A percentile compares a stretch with the other conserved stretches of the same genome.
phyloP scores from a whole-genome alignment of 495 filamentous ascomycete species.

The Tuber umbilicatum region DNA sequence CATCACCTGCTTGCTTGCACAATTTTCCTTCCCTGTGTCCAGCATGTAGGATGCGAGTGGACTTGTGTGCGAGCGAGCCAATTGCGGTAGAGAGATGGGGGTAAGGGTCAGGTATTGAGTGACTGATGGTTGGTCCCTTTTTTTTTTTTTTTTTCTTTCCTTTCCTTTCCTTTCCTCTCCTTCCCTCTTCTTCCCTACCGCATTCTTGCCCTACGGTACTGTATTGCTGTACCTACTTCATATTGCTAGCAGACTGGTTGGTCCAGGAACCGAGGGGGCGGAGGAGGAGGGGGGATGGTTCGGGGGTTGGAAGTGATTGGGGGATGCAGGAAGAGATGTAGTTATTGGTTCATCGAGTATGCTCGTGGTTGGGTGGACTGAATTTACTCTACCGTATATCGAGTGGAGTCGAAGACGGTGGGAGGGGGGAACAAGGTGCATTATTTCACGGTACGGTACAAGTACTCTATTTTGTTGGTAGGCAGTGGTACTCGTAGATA shows the following conservation, averaged over 20 bases:
- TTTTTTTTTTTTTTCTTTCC: not conserved
- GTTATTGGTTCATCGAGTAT: not conserved
- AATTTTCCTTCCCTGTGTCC: not conserved
- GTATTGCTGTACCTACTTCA: constrained; percentile 2
- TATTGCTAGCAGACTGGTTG: not conserved
- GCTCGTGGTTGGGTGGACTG: not conserved
- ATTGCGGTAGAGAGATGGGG: not conserved
- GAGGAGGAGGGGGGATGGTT: not conserved
- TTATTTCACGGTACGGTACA: not conserved
- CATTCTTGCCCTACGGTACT: not conserved
- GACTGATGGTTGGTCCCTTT: not conserved
- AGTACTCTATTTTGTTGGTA: not conserved
- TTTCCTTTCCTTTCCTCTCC: not conserved
- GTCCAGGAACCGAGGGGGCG: not conserved
- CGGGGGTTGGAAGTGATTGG: not conserved
- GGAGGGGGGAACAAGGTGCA: constrained; percentile 8
- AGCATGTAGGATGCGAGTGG: not conserved
- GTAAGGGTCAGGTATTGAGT: constrained; percentile 1
- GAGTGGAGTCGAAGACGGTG: constrained; percentile 16
- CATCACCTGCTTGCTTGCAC: not conserved
- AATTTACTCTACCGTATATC: not conserved
- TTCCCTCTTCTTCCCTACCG: not conserved
- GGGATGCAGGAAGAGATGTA: not conserved
- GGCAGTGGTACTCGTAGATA: constrained; percentile 13
- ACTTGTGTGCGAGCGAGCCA: constrained; percentile 1